Conservation (phyloP, 495 filamentous ascomycete genomes). For the Podospora didyma region DNA sequence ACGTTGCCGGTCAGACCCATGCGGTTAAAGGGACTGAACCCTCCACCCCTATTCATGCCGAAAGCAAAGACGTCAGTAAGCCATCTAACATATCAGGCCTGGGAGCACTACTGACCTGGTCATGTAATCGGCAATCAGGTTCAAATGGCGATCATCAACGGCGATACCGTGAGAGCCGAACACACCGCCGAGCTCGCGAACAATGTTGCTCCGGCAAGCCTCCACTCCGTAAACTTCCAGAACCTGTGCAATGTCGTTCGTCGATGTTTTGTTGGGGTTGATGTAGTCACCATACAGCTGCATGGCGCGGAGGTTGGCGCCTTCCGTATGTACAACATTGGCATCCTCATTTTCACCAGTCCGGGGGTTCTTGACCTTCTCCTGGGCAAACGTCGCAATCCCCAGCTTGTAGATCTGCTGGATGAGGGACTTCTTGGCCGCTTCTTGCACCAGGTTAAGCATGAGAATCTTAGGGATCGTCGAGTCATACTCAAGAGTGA, state of each 20-base stretch:
- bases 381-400: conserved; percentile 61
- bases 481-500: conserved; percentile 80
- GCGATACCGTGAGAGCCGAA: conserved; percentile 91
- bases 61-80: background rate
- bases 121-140: conserved; percentile 96
- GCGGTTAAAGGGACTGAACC: conserved; percentile 85
- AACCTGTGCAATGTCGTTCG: conserved; percentile 88
- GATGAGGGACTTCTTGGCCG: conserved; percentile 71
- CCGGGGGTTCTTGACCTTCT: conserved; percentile 50
- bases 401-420: conserved; percentile 77
- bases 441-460: conserved; percentile 79
- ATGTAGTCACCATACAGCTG: conserved; percentile 81
- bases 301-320: conserved; percentile 87
- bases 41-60: conserved; percentile 58
- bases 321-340: conserved; percentile 64
- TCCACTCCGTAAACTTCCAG: conserved; percentile 87
- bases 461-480: conserved; percentile 86
- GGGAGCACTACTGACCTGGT: conserved; percentile 40
- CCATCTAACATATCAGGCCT: background rate
- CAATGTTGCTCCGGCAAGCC: conserved; percentile 79
- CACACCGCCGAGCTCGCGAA: conserved; percentile 79
- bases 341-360: conserved; percentile 45
- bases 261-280: conserved; percentile 80
- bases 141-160: conserved; percentile 89
- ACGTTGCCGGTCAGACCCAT: conserved; percentile 78